Evolutionary conservation across 2,329 filamentous ascomycete genomes (phyloP).

Genomic region (Blastomyces gilchristii): DNA sequence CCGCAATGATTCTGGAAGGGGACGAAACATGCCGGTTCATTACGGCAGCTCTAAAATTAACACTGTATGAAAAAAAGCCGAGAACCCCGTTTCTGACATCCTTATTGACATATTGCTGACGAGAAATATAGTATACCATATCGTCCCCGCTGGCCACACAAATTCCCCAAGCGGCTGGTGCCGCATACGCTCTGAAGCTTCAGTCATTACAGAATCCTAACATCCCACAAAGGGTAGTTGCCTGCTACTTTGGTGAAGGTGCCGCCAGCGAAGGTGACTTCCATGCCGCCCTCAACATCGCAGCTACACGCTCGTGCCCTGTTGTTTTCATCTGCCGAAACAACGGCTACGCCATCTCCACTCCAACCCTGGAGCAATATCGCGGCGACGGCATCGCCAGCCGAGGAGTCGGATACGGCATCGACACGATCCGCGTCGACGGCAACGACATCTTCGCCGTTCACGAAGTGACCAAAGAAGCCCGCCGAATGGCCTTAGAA

Average conservation of each 20-base stretch:
- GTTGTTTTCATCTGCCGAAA: constrained; percentile 86
- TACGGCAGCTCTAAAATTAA: constrained; percentile 79
- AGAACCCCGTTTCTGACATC: background rate
- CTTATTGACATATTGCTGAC: background rate
- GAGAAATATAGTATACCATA: constrained; percentile 60
- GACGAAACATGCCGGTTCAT: constrained; percentile 95
- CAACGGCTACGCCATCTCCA: constrained; percentile 86
- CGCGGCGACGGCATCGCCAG: constrained; percentile 84
- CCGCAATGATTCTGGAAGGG: constrained; percentile 63
- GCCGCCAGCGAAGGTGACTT: constrained; percentile 88
- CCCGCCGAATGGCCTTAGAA: constrained; percentile 65
- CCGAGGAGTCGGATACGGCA: constrained; percentile 81
- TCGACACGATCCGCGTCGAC: constrained; percentile 82
- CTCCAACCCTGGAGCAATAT: constrained; percentile 82
- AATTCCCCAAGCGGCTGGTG: constrained; percentile 76
- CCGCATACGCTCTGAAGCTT: constrained; percentile 78
- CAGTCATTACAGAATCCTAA: constrained; percentile 64
- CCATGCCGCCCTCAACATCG: constrained; percentile 82
- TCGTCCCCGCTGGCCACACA: constrained; percentile 80
- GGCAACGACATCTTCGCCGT: constrained; percentile 94
- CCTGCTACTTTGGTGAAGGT: constrained; percentile 83
- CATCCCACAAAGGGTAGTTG: constrained; percentile 56
- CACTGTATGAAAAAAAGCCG: constrained; percentile 50
- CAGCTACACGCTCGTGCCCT: constrained; percentile 76
- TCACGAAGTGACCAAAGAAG: constrained; percentile 65